A percentile compares a stretch with the other conserved stretches of the same genome.
Conservation (phyloP, 257 asterid genomes). For the Rhazya stricta region DNA sequence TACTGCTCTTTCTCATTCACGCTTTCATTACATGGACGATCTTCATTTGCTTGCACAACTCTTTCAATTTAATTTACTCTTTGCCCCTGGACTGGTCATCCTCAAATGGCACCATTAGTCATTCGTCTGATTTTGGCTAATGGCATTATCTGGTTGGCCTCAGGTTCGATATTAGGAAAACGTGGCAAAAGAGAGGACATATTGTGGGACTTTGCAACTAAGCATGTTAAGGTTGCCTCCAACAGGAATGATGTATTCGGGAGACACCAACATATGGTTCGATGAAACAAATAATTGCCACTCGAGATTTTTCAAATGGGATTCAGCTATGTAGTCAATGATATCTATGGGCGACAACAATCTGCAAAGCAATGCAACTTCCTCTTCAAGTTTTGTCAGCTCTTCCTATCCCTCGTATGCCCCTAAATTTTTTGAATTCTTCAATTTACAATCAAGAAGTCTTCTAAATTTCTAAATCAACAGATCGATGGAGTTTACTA, state of each 20-base stretch:
- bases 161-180: no score
- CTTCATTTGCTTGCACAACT: not conserved
- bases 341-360: conserved; percentile 13
- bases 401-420: no score
- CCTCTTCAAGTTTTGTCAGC: conserved; percentile 10
- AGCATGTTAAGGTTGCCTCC: not conserved
- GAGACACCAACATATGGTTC: conserved; percentile 16
- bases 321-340: conserved; percentile 14
- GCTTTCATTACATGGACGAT: conserved; percentile 17
- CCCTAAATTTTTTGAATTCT: not conserved
- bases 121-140: no score
- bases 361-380: conserved; percentile 15
- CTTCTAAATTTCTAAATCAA: no score
- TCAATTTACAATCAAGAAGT: no score
- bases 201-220: not conserved
- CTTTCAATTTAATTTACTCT: not conserved
- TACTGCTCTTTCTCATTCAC: not conserved
- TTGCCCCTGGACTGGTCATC: not conserved
- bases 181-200: not conserved
- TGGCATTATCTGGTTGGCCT: no score
- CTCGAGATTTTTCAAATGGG: conserved; percentile 2
- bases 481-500: no score
- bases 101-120: not conserved
- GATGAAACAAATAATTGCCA: conserved; percentile 24
- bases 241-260: conserved; percentile 9